A percentile compares a stretch with the other conserved stretches of the same genome.
Conservation (phyloP, 1,284 basidiomycete species). For the Taiwanofungus camphoratus region DNA sequence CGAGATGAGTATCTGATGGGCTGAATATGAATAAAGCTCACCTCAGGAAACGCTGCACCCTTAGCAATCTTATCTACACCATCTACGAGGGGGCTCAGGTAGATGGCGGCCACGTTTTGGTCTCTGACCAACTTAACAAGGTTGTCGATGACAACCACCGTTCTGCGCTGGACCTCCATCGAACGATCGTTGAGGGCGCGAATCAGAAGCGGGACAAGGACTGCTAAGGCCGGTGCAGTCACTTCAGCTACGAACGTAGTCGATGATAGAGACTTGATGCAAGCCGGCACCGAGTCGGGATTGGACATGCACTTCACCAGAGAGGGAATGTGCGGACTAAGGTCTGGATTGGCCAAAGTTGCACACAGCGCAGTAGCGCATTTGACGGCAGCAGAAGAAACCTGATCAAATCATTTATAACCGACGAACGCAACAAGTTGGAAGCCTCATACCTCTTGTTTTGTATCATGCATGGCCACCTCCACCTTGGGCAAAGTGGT, state of each 20-base stretch:
- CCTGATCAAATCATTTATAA: constrained; percentile 38
- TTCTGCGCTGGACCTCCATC: constrained; percentile 88
- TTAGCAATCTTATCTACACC: constrained; percentile 91
- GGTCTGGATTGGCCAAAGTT: constrained; percentile 92
- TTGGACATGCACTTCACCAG: constrained; percentile 96
- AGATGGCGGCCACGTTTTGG: constrained; percentile 84
- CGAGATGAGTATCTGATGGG: constrained; percentile 11
- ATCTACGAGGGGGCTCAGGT: constrained; percentile 85
- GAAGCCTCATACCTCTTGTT: constrained; percentile 77
- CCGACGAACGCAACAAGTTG: no score
- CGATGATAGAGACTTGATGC: constrained; percentile 92
- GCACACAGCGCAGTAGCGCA: constrained; percentile 90
- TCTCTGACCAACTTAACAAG: constrained; percentile 97
- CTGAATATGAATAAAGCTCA: constrained; percentile 28
- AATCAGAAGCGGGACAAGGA: constrained; percentile 88
- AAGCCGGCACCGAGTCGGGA: constrained; percentile 81
- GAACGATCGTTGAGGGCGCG: constrained; percentile 95
- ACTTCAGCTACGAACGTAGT: constrained; percentile 98
- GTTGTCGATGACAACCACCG: constrained; percentile 94
- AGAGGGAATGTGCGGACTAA: constrained; percentile 83
- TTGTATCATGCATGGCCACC: constrained; percentile 95
- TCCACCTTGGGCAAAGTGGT: constrained; percentile 85
- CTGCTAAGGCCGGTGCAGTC: constrained; percentile 91
- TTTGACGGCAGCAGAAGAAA: constrained; percentile 85
- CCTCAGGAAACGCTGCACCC: constrained; percentile 94